Base-by-base conservation (phyloP, 106 monocot species). In the Iris macrosiphon region DNA sequence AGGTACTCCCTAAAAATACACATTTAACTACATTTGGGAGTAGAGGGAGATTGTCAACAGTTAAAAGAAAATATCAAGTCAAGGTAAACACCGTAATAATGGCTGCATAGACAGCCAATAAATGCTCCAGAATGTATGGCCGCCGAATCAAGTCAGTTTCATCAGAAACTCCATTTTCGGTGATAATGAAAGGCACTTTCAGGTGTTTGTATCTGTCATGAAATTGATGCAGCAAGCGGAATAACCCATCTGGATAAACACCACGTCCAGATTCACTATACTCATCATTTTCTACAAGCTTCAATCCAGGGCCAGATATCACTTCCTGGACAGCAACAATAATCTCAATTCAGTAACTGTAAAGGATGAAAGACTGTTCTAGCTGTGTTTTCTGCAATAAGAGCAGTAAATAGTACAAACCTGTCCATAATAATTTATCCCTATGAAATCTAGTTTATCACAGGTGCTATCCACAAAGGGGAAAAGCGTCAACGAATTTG, bases 381-480 rank as follows among this genome's bases (percentile, higher is more conserved):
- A 31, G 8, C 15, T 30, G 31, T 32, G n/a, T 14, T 49, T 57
- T 56, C 11, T 1, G 8, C 17, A 27, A 30, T 32, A 65, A 27
- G 16, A 39, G 5, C 9, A 31, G 31, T 24, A 11, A 28, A n/a
- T 2, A 16, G 8, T 34, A 29, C 61, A 35, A 34, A 92, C 88
- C 88, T 95, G 94, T 24, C 94, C 94, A 77, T 95, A 95, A 61
- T 95, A 95, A 69, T 95, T 95, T 56, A 95, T 85, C 3, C 94
- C 94, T 29, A 95, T 76, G 61, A 85, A 95, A 57, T 95, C 94
- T 47, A 95, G 65, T 60, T 95, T 88, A 41, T 79, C 71, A 52
- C 76, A 89, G 22, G 85, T 73, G 59, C 79, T 89, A 63, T 95
- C 94, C 7, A 95, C 60, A 71, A 58, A 85, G n/a, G 85, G 85